These are phyloP conservation scores for sweet orange (Citrus sinensis) DNA, from an alignment of 345 rosid species.

Conservation along the genomic window DNA sequence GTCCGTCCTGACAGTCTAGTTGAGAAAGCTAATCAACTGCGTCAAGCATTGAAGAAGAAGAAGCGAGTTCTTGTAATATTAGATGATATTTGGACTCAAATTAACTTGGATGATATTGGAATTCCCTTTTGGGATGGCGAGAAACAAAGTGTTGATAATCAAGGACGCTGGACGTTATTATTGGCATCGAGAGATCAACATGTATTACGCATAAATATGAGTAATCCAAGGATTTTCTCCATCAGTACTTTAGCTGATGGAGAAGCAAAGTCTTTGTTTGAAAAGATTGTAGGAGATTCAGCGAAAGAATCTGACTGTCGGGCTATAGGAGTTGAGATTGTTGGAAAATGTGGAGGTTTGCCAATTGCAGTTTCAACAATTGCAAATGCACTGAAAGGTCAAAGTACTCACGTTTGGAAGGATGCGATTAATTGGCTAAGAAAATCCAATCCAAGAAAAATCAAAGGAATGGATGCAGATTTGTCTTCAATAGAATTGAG, in stretches of 20 bases:
- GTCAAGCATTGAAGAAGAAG: conserved; percentile 3
- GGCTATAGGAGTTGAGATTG: not conserved
- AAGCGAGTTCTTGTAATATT: not conserved
- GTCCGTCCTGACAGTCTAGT: not conserved
- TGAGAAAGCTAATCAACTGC: not conserved
- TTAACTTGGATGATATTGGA: not conserved
- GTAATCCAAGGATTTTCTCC: not conserved
- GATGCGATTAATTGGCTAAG: not conserved
- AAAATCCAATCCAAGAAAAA: not conserved
- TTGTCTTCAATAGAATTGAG: not conserved
- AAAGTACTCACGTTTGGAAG: not conserved
- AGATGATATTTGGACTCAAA: not conserved
- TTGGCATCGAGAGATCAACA: conserved; percentile 16
- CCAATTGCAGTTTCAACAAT: conserved; percentile 15
- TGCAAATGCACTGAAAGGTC: conserved; percentile 11
- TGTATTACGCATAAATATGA: conserved; percentile 16
- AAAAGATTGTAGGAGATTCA: not conserved
- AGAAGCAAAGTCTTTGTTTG: conserved; percentile 15
- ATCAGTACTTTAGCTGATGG: not conserved
- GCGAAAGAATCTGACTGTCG: not conserved
- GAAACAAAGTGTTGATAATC: not conserved
- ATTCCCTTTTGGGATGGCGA: not conserved
- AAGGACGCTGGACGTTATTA: conserved; percentile 14
- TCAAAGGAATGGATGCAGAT: not conserved
- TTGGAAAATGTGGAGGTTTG: conserved; percentile 12